Evolutionary conservation across 1,284 basidiomycete species (phyloP).

Genomic region (Hymenochaete sp.): DNA sequence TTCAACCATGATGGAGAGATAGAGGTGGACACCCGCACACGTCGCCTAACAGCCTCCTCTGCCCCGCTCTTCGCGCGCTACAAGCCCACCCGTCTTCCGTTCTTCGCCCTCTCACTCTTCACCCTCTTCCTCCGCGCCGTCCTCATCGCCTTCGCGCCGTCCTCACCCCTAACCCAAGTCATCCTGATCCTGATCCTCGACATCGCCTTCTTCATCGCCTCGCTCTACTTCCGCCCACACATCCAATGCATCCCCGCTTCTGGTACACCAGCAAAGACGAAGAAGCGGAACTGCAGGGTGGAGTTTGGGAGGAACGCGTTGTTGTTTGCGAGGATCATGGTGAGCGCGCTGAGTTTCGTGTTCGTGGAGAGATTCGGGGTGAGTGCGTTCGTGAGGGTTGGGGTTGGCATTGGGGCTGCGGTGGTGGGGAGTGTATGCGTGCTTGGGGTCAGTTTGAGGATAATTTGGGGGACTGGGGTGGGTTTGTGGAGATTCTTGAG

Average conservation of each 20-base stretch:
- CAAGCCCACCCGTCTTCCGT: conserved; percentile 48
- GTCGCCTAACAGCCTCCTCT: conserved; percentile 31
- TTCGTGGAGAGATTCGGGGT: conserved; percentile 55
- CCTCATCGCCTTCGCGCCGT: conserved; percentile 65
- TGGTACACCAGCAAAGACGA: no score
- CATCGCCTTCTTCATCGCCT: conserved; percentile 43
- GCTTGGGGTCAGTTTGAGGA: conserved; percentile 29
- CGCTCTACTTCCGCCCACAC: conserved; percentile 50
- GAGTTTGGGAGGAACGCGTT: no score
- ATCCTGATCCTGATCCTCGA: conserved; percentile 66
- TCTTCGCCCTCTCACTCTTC: conserved; percentile 47
- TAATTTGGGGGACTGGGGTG: conserved; percentile 26
- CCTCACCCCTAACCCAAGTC: conserved; percentile 62
- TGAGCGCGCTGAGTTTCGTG: conserved; percentile 55
- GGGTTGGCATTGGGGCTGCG: conserved; percentile 28
- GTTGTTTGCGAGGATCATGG: conserved; percentile 59
- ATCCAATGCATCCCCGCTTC: conserved; percentile 57
- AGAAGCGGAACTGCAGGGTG: no score
- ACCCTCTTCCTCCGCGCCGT: conserved; percentile 56
- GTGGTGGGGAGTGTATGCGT: conserved; percentile 43
- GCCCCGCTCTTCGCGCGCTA: conserved; percentile 39
- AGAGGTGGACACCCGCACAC: conserved; percentile 28
- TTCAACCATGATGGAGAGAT: no score
- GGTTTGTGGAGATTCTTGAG: conserved; percentile 25
- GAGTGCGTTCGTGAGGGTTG: conserved; percentile 66